Percentiles rank a stretch among this genome's conserved stretches.
These are phyloP conservation scores for Corrigiola litoralis DNA, from an alignment of 179 eudicot genomes.

Conservation along the genomic window DNA sequence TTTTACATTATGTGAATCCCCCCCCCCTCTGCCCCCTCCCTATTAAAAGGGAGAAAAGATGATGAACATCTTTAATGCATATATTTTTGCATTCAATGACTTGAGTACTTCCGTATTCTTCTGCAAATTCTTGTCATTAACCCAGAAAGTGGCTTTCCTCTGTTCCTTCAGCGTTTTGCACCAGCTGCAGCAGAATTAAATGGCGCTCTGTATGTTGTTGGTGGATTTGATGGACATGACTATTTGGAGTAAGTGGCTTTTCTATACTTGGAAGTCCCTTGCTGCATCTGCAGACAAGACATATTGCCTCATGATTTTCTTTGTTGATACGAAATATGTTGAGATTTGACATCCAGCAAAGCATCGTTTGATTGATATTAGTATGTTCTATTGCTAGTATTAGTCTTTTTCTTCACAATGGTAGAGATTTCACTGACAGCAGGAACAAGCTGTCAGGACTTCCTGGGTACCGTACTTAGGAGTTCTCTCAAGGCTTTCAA, in stretches of 20 bases:
- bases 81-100: too few species aligned
- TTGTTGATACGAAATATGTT: not conserved
- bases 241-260: constrained; percentile 65
- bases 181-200: constrained; percentile 57
- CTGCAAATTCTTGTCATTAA: not conserved
- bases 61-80: too few species aligned
- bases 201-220: constrained; percentile 70
- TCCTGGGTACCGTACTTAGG: too few species aligned
- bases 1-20: too few species aligned
- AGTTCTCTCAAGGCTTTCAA: too few species aligned
- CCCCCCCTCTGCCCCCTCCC: too few species aligned
- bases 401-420: not conserved
- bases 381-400: not conserved
- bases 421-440: not conserved
- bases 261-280: too few species aligned
- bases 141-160: not conserved
- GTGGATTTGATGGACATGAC: constrained; percentile 73
- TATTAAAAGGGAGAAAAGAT: too few species aligned
- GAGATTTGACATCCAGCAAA: not conserved
- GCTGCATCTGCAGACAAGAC: too few species aligned
- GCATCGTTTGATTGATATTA: not conserved
- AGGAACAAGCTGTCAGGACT: too few species aligned
- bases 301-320: too few species aligned
- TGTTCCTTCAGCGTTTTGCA: constrained; percentile 52
- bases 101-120: too few species aligned